Evolutionary conservation across 2,329 filamentous ascomycete species (phyloP), one percentile per base, ranked within the genome.

Genomic region (Xylaria sp.): DNA sequence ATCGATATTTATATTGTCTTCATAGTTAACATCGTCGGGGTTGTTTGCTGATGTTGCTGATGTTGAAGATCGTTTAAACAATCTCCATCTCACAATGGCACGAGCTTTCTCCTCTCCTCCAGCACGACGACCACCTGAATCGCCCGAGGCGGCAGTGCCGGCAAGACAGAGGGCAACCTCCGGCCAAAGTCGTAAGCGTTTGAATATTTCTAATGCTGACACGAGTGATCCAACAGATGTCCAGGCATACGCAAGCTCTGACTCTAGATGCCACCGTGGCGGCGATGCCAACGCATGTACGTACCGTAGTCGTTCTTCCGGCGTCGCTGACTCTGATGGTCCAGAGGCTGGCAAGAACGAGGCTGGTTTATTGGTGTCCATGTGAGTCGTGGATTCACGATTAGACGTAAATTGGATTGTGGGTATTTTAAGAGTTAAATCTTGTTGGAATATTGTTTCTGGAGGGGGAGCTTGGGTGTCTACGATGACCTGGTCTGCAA

Each of bases 151-250:
- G 22, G 81, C 87, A 51, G 77, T 84, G 76, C 80, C 85, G 13
- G 93, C 94, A 73, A 93, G 90, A 77, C 96, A 99, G 1, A 99
- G 84, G 0, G 96, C 95, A 4, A 94, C 93, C 80, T 99, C 96
- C 1, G 96, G 92, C 94, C 96, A 98, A 78, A 98, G 90, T 63
- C 94, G 90, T 20, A 99, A 82, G 2, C 96, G 87, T 80, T 97
- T 94, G 80, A 98, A 99, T 67, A 99, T 98, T 67, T 97, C 96
- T 1, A 99, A 86, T 0, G 96, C 96, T 0, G 94, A 97, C 3
- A 93, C 86, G 1, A 99, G 82, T 45, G 94, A 96, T 10, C 96
- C 96, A 2, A 97, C 87, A 54, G 89, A 87, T 0, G 94, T 92
- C 96, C 96, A 99, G n/a, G 94, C 89, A 67, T 93, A 90, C 1